These are phyloP conservation scores for Dactylellina parvicollis DNA, from an alignment of 2,329 filamentous ascomycete genomes.

Conservation along the genomic window DNA sequence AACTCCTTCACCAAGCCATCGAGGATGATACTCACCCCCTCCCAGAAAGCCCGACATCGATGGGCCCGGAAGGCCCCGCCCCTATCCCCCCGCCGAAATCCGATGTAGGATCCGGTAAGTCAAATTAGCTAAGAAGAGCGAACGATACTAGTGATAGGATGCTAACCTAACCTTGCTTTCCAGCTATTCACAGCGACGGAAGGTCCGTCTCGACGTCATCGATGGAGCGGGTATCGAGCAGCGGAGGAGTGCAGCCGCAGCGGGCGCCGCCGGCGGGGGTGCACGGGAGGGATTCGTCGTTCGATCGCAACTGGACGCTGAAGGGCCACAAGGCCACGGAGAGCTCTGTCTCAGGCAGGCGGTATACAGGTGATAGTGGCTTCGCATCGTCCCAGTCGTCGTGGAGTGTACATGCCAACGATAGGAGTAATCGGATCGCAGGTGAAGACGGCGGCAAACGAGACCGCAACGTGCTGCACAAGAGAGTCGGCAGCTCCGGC, in stretches of 20 bases:
- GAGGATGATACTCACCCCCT: constrained; percentile 11
- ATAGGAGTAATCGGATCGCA: constrained; percentile 59
- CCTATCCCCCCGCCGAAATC: constrained; percentile 39
- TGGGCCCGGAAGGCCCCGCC: constrained; percentile 15
- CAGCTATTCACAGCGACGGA: constrained; percentile 39
- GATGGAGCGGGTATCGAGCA: constrained; percentile 45
- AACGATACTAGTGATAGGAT: no score
- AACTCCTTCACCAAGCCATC: neutral
- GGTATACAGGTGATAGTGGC: constrained; percentile 57
- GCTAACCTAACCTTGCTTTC: neutral
- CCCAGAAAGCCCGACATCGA: constrained; percentile 34
- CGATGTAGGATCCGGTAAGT: constrained; percentile 45
- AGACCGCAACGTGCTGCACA: constrained; percentile 81
- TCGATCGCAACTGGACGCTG: constrained; percentile 74
- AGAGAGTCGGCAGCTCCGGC: constrained; percentile 60
- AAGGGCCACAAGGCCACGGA: constrained; percentile 57
- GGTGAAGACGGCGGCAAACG: constrained; percentile 71
- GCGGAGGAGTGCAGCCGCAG: constrained; percentile 31
- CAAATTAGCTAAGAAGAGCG: neutral
- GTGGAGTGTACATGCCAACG: constrained; percentile 54
- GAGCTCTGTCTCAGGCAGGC: constrained; percentile 57
- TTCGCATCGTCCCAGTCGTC: constrained; percentile 58
- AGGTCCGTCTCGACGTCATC: constrained; percentile 48
- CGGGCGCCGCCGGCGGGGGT: constrained; percentile 15
- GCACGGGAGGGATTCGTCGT: constrained; percentile 67